These are phyloP conservation scores for Elymus sibiricus DNA, from an alignment of 176 grass and related monocot genomes.

Conservation along the genomic window DNA sequence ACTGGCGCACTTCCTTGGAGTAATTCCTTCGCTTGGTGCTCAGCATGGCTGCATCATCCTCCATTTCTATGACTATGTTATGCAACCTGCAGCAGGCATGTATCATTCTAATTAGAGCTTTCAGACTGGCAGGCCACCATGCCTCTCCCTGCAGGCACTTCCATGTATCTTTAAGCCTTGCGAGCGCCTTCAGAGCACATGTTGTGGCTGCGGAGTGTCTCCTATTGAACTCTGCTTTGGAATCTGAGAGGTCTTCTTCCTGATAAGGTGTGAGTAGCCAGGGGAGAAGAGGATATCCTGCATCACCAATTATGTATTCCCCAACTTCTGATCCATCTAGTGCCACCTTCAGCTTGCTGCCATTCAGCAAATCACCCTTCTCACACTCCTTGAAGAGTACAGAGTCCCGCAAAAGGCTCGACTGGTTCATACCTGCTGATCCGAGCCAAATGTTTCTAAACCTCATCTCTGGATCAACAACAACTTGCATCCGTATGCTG, in stretches of 20 bases:
- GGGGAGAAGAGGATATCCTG: no score
- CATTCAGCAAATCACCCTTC: no score
- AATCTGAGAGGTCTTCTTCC: no score
- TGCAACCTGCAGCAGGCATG: background rate
- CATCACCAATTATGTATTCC: no score
- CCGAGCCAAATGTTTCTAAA: background rate
- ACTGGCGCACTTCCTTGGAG: background rate
- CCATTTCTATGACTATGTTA: background rate
- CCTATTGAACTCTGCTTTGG: no score
- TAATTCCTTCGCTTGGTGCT: background rate
- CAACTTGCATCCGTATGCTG: slow-evolving; percentile 28
- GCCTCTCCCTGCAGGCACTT: background rate
- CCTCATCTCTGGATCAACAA: slow-evolving; percentile 31
- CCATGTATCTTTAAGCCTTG: background rate
- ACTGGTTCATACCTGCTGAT: no score
- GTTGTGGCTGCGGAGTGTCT: background rate
- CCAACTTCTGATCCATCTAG: no score
- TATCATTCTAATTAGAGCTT: background rate
- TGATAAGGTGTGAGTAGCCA: no score
- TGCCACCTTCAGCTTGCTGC: no score
- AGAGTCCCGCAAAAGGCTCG: no score
- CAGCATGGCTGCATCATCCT: background rate
- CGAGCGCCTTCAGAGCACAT: background rate
- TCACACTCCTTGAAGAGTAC: no score
- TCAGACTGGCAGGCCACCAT: background rate